phyloP scores from a whole-genome alignment of 2,329 filamentous ascomycete species.

The Furcasterigmium sp. region DNA sequence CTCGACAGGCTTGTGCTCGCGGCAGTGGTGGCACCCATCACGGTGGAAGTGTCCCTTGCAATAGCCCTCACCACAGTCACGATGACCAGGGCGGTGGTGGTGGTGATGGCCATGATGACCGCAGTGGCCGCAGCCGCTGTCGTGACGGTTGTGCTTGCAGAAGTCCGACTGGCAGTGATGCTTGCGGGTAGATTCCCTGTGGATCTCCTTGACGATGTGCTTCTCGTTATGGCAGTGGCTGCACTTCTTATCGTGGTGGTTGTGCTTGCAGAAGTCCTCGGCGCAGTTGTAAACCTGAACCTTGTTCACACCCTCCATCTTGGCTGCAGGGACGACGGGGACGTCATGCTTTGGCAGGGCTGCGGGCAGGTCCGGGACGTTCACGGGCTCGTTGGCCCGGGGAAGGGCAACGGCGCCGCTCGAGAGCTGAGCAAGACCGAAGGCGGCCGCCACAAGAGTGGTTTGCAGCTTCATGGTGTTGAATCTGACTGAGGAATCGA shows the following conservation, averaged over 20 bases:
- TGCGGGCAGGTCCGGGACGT: neutral
- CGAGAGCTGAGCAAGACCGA: conserved; percentile 7
- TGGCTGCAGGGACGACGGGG: conserved; percentile 1
- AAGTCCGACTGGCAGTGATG: neutral
- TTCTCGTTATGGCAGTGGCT: neutral
- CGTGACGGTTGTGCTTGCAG: neutral
- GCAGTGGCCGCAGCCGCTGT: neutral
- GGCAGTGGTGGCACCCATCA: conserved; percentile 4
- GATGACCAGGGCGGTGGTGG: neutral
- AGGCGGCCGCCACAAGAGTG: conserved; percentile 6
- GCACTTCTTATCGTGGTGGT: conserved; percentile 1
- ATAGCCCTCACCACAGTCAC: neutral
- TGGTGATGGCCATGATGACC: conserved; percentile 1
- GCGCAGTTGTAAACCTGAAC: neutral
- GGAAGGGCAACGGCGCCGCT: neutral
- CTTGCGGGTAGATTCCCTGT: neutral
- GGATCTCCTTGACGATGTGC: neutral
- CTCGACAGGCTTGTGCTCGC: neutral
- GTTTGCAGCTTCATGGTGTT: conserved; percentile 7
- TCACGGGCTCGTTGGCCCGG: neutral
- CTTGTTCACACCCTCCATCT: neutral
- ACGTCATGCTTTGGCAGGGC: conserved; percentile 1
- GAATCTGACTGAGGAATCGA: neutral
- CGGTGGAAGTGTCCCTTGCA: conserved; percentile 2
- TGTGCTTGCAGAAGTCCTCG: neutral